Conservation (phyloP, 202 grass and related monocot genomes). For the Cymbopogon flexuosus region DNA sequence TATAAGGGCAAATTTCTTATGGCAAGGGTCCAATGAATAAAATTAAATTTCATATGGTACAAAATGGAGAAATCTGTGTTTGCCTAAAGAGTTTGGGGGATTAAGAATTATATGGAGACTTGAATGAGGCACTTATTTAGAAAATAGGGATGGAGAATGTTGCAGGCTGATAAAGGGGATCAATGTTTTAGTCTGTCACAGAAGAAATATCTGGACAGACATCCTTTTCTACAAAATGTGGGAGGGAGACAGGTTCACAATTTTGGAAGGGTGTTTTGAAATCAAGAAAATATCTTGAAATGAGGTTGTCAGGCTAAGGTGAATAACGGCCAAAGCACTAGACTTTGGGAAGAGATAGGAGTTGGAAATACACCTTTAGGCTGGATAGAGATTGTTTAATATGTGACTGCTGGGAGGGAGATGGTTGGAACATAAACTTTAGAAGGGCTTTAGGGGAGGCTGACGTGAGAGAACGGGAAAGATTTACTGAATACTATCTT, state of each 20-base stretch:
- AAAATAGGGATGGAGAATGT: neutral
- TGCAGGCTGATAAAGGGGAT: neutral
- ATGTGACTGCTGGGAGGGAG: neutral
- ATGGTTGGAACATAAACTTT: neutral
- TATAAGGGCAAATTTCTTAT: no score
- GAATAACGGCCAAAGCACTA: neutral
- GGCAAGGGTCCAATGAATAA: no score
- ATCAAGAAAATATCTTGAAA: neutral
- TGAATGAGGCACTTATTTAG: neutral
- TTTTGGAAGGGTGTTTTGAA: neutral
- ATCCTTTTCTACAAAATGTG: neutral
- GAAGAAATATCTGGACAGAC: neutral
- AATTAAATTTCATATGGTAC: no score
- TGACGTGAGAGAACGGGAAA: neutral
- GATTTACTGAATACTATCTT: neutral
- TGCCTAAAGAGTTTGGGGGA: neutral
- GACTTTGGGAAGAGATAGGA: neutral
- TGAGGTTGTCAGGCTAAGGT: neutral
- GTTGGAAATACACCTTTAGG: neutral
- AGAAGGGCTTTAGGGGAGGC: neutral
- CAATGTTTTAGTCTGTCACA: neutral
- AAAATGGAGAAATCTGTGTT: neutral
- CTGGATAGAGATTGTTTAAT: neutral
- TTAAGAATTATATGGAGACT: no score
- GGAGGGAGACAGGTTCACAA: neutral